phyloP scores from a whole-genome alignment of 2,329 filamentous ascomycete genomes.

The Sporothrix protearum region DNA sequence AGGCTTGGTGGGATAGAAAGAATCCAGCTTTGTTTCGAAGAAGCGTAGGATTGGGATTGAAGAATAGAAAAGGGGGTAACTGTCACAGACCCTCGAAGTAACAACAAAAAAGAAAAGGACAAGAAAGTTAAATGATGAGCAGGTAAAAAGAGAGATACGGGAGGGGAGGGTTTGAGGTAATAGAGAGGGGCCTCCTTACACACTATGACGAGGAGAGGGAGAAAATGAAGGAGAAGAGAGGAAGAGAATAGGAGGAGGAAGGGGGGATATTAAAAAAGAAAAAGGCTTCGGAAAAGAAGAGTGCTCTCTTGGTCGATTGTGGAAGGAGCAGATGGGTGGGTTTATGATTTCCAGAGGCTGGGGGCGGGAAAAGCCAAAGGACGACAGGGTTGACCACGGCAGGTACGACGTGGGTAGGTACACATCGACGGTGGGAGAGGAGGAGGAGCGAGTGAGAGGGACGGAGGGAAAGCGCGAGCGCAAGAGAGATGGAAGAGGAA shows the following conservation, averaged over 20 bases:
- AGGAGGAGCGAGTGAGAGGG: not conserved
- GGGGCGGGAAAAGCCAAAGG: constrained; percentile 7
- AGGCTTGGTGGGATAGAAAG: constrained; percentile 4
- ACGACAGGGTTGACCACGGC: constrained; percentile 16
- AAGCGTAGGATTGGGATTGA: constrained; percentile 22
- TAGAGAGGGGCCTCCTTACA: constrained; percentile 20
- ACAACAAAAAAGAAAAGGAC: constrained; percentile 13
- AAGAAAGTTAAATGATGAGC: constrained; percentile 16
- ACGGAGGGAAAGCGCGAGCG: constrained; percentile 23
- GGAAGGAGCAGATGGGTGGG: constrained; percentile 26
- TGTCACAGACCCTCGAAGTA: constrained; percentile 32
- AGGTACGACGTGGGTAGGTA: constrained; percentile 17
- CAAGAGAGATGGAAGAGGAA: constrained; percentile 34
- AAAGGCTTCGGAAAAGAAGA: constrained; percentile 14
- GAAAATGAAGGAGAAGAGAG: constrained; percentile 32
- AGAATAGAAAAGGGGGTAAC: constrained; percentile 38
- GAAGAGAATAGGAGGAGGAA: constrained; percentile 41
- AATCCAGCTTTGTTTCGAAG: constrained; percentile 23
- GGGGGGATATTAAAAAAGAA: constrained; percentile 26
- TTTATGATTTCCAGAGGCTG: constrained; percentile 28
- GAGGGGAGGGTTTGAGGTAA: constrained; percentile 23
- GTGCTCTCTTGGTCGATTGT: constrained; percentile 12
- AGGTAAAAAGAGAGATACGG: constrained; percentile 17
- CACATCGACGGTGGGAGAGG: not conserved
- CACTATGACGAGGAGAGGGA: constrained; percentile 19